Conservation (phyloP, 169 alveolate genomes). For the Plasmodium malariae region DNA sequence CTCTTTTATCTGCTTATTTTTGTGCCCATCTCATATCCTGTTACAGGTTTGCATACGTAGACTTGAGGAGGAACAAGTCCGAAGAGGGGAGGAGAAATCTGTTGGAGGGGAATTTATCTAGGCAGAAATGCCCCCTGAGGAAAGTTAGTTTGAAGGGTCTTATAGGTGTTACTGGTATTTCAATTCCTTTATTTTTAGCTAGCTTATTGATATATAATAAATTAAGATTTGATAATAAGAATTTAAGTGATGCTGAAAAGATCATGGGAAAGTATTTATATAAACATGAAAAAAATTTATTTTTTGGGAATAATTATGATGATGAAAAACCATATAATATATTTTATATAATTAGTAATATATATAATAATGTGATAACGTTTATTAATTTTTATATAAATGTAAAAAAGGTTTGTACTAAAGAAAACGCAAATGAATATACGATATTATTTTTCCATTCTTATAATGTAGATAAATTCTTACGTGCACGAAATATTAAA, state of each 20-base stretch:
- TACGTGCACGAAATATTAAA: conserved; percentile 56
- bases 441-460: conserved; percentile 73
- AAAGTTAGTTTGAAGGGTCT: conserved; percentile 26
- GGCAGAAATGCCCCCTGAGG: conserved; percentile 7
- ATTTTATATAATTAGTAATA: conserved; percentile 26
- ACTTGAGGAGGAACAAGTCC: conserved; percentile 16
- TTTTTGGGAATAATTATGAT: not conserved
- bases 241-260: conserved; percentile 55
- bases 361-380: conserved; percentile 37
- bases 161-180: conserved; percentile 35
- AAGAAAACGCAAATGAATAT: conserved; percentile 24
- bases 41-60: conserved; percentile 31
- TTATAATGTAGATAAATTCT: conserved; percentile 64
- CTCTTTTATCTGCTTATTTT: not conserved
- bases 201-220: conserved; percentile 46
- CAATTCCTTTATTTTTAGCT: conserved; percentile 42
- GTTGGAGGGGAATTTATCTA: not conserved
- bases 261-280: conserved; percentile 53
- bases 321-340: conserved; percentile 35
- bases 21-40: not conserved
- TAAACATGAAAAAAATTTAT: conserved; percentile 30
- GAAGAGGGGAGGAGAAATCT: conserved; percentile 35
- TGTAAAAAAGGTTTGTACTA: conserved; percentile 37
- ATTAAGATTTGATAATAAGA: conserved; percentile 26
- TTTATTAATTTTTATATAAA: conserved; percentile 57